Evolutionary conservation across 805 yeast species (phyloP).

Genomic region (Barnettozyma botsteinii): DNA sequence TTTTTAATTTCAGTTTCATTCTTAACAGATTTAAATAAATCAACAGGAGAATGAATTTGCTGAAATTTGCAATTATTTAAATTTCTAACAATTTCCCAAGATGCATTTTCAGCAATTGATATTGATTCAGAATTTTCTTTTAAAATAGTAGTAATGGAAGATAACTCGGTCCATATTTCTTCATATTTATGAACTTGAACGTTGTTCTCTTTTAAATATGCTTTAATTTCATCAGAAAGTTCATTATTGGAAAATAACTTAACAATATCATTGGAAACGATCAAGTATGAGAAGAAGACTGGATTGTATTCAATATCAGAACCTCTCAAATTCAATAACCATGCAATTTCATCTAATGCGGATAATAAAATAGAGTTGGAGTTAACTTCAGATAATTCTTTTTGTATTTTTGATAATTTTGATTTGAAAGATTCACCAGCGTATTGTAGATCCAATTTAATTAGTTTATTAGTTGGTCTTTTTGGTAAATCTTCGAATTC

Average conservation of each 20-base stretch:
- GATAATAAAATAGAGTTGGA: constrained; percentile 50
- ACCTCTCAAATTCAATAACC: constrained; percentile 84
- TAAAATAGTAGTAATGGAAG: constrained; percentile 19
- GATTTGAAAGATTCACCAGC: constrained; percentile 59
- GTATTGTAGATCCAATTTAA: constrained; percentile 44
- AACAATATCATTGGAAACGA: constrained; percentile 40
- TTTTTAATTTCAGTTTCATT: constrained; percentile 68
- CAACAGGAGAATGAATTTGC: constrained; percentile 53
- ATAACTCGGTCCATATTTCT: constrained; percentile 53
- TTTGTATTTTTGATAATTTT: constrained; percentile 48
- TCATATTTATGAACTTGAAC: constrained; percentile 49
- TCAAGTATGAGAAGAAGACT: constrained; percentile 65
- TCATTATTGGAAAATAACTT: constrained; percentile 49
- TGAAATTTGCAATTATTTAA: constrained; percentile 36
- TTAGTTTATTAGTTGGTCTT: constrained; percentile 45
- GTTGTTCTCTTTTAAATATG: constrained; percentile 38
- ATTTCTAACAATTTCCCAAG: constrained; percentile 63
- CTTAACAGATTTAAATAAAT: constrained; percentile 67
- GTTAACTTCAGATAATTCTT: constrained; percentile 28
- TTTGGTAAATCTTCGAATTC: constrained; percentile 58
- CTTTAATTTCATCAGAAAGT: constrained; percentile 32
- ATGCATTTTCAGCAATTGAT: constrained; percentile 49
- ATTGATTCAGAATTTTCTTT: constrained; percentile 27
- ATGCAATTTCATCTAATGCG: constrained; percentile 86
- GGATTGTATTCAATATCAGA: constrained; percentile 82